Evolutionary conservation across 1,284 basidiomycete species (phyloP).

Genomic region (Ustilago crameri): DNA sequence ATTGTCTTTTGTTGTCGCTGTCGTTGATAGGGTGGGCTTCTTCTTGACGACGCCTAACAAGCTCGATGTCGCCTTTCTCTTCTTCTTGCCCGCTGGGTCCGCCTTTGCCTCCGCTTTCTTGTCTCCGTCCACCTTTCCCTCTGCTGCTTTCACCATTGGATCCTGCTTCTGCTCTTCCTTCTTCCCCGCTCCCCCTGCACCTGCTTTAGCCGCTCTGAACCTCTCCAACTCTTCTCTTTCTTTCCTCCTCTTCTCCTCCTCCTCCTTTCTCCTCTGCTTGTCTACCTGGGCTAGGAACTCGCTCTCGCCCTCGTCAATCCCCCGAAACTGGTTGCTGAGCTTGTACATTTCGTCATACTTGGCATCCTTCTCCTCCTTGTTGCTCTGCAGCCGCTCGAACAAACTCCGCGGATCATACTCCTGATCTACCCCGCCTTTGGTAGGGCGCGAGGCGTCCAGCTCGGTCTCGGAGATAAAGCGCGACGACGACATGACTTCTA

Average conservation of each 20-base stretch:
- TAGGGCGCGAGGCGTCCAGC: slow-evolving; percentile 21
- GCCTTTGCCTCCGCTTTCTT: background rate
- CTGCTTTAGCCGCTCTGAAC: slow-evolving; percentile 26
- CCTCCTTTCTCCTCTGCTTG: slow-evolving; percentile 25
- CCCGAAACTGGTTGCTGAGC: slow-evolving; percentile 64
- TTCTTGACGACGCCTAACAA: slow-evolving; percentile 43
- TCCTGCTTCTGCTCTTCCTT: background rate
- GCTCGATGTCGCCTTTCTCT: slow-evolving; percentile 22
- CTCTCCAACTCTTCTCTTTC: slow-evolving; percentile 47
- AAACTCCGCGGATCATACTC: slow-evolving; percentile 52
- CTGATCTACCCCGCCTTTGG: background rate
- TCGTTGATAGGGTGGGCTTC: slow-evolving; percentile 14
- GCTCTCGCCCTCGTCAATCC: slow-evolving; percentile 62
- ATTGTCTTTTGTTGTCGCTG: background rate
- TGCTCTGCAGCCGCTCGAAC: slow-evolving; percentile 53
- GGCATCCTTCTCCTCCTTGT: slow-evolving; percentile 61
- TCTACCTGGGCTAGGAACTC: slow-evolving; percentile 58
- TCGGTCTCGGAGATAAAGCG: slow-evolving; percentile 41
- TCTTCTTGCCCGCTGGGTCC: slow-evolving; percentile 26
- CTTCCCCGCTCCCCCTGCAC: too few relatives aligned
- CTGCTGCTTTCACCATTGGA: too few relatives aligned
- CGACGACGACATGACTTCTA: too few relatives aligned
- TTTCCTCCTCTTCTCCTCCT: slow-evolving; percentile 17
- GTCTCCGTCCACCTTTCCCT: background rate
- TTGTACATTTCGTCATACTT: slow-evolving; percentile 59